Evolutionary conservation across 257 asterid species (phyloP), one percentile per base, ranked within the genome.

Genomic region (Avicennia marina): DNA sequence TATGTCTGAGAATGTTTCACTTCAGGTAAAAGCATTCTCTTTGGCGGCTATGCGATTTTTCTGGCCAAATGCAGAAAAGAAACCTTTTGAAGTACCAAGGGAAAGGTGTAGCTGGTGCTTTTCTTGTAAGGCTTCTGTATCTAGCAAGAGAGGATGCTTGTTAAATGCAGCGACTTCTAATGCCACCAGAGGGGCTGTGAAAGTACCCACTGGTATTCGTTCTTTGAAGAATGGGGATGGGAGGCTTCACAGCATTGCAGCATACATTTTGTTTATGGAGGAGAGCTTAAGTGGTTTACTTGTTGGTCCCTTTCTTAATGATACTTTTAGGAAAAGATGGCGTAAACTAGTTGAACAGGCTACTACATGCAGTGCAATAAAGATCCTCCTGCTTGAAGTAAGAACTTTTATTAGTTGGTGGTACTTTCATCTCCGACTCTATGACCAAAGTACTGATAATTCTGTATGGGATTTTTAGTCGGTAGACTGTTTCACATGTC

Each of bases 71-170:
- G 53, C 71, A 10, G 95, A 81, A 66, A 85, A 73, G 72, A 85
- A 75, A 58, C 81, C 82, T 21, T 59, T 72, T 34, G 95, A 85
- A 58, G 81, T 58, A 39, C 64, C 90, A 45, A 71, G 91, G 72
- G 95, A 85, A 78, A 78, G 88, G 63, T 85, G 95, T 56, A 75
- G 84, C 70, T 85, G 90, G 95, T 85, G 90, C 67, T 60, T 82
- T 73, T 68, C 70, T 44, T 85, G 95, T 67, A 77, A 77, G 70
- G 88, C 95, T 56, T 21, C 71, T 27, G 88, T 77, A 21, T 51
- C 62, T 22, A 85, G 90, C 76, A 85, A 61, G 76, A 80, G 74
- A 69, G 90, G 84, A 16, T 85, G 90, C 64, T 70, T 85, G 69
- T 65, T 85, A 69, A 85, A 85, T 72, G 88, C 82, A 61, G 88